Percentiles rank a stretch among this genome's conserved stretches.
Conservation (phyloP, 805 yeast species). For the Starmerella apis region DNA sequence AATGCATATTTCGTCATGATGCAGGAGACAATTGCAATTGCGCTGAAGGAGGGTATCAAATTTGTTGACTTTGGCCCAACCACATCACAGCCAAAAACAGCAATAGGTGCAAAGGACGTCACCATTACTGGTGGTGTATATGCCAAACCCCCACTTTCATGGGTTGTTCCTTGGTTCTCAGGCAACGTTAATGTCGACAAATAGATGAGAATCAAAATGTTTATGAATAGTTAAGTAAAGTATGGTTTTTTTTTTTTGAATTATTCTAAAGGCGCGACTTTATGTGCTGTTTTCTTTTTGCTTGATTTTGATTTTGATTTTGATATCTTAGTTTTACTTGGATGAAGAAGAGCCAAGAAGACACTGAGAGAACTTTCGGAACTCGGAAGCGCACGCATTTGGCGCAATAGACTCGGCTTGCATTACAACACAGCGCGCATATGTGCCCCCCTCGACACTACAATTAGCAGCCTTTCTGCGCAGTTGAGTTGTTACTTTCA, state of each 20-base stretch:
- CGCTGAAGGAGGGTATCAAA: constrained; percentile 32
- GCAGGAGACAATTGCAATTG: constrained; percentile 38
- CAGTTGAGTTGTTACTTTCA: constrained; percentile 18
- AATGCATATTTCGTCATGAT: constrained; percentile 41
- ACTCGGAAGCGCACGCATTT: constrained; percentile 24
- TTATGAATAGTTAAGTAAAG: neutral
- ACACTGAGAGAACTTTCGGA: constrained; percentile 19
- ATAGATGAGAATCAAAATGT: constrained; percentile 6
- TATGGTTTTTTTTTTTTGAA: neutral
- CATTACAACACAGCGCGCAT: constrained; percentile 23
- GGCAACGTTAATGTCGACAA: constrained; percentile 23
- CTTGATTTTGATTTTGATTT: neutral
- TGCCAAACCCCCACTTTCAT: constrained; percentile 26
- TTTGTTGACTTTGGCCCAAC: constrained; percentile 42
- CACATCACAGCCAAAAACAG: constrained; percentile 37
- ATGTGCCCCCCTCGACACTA: constrained; percentile 19
- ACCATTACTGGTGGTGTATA: constrained; percentile 35
- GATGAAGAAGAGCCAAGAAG: neutral
- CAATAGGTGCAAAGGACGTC: constrained; percentile 35
- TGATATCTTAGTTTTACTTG: too few species aligned
- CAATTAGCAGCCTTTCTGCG: constrained; percentile 21
- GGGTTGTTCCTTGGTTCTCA: constrained; percentile 24
- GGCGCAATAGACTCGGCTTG: constrained; percentile 22
- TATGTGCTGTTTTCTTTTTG: neutral
- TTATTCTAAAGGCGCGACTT: too few species aligned